A percentile compares a stretch with the other conserved stretches of the same genome.
phyloP scores from a whole-genome alignment of 345 rosid species.

The Boechera stricta region DNA sequence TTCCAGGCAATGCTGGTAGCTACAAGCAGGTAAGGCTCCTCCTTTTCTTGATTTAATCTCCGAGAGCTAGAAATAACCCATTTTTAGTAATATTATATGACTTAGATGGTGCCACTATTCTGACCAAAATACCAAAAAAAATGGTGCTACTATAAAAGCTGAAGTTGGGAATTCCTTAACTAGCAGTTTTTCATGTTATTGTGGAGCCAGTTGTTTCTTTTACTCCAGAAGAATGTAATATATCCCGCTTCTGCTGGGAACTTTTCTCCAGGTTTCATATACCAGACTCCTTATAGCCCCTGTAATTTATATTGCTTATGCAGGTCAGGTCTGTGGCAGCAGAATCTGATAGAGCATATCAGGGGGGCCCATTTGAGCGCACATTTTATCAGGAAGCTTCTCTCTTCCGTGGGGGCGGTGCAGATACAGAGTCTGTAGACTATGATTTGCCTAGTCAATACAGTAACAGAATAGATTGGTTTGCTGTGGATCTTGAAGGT shows the following conservation, averaged over 20 bases:
- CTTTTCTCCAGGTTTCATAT: conserved; percentile 27
- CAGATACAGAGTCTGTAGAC: conserved; percentile 46
- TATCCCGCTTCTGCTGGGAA: conserved; percentile 6
- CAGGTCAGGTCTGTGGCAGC: conserved; percentile 96
- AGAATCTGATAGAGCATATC: conserved; percentile 92
- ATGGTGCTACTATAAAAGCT: neutral
- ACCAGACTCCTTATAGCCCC: conserved; percentile 5
- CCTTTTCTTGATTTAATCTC: conserved; percentile 8
- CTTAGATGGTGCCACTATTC: neutral
- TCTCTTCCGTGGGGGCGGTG: conserved; percentile 55
- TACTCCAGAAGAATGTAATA: conserved; percentile 14
- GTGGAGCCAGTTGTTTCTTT: conserved; percentile 23
- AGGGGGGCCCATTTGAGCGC: conserved; percentile 81
- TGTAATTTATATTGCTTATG: conserved; percentile 24
- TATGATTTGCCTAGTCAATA: conserved; percentile 70
- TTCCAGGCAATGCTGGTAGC: conserved; percentile 98
- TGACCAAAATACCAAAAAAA: neutral
- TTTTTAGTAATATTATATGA: conserved; percentile 6
- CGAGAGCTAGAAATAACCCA: neutral
- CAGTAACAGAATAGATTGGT: conserved; percentile 79
- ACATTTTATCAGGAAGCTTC: conserved; percentile 76
- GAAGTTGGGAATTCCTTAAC: neutral
- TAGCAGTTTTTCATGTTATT: conserved; percentile 12
- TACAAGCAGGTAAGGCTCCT: conserved; percentile 79
- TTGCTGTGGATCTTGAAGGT: conserved; percentile 99